Conservation (phyloP, 2,329 filamentous ascomycete genomes). For the Cordyceps cicadae region DNA sequence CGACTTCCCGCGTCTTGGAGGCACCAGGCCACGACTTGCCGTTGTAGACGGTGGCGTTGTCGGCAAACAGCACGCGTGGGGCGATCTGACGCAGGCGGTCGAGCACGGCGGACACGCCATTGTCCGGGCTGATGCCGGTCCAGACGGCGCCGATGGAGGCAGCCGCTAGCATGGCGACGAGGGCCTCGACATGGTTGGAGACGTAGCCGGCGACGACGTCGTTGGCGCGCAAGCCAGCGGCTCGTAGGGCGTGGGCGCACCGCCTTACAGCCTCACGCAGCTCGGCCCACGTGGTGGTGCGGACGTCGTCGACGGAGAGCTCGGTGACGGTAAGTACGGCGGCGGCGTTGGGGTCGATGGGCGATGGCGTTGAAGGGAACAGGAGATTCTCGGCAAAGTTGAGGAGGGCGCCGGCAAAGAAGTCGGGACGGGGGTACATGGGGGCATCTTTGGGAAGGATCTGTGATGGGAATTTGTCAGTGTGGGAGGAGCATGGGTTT, state of each 20-base stretch:
- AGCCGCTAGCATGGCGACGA: conserved; percentile 81
- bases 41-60: conserved; percentile 86
- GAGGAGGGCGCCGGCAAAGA: conserved; percentile 69
- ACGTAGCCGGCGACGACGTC: conserved; percentile 66
- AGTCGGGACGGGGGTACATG: conserved; percentile 81
- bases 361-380: conserved; percentile 49
- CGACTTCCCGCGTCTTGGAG: conserved; percentile 71
- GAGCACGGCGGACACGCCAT: conserved; percentile 80
- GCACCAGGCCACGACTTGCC: conserved; percentile 78
- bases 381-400: conserved; percentile 96
- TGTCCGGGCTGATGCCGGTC: conserved; percentile 90
- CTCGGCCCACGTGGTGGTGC: conserved; percentile 61
- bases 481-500: background rate
- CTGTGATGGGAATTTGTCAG: conserved; percentile 32
- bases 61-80: conserved; percentile 74
- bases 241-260: conserved; percentile 63
- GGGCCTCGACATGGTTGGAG: conserved; percentile 79
- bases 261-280: conserved; percentile 68
- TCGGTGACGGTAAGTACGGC: conserved; percentile 82
- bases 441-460: conserved; percentile 57
- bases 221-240: conserved; percentile 48
- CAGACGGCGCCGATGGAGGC: conserved; percentile 80
- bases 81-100: conserved; percentile 81
- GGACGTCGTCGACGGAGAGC: conserved; percentile 45
- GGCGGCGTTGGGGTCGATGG: conserved; percentile 45